These are phyloP conservation scores for Trichomonas gallinae DNA, from an alignment of 208 protist genomes.

Conservation along the genomic window DNA sequence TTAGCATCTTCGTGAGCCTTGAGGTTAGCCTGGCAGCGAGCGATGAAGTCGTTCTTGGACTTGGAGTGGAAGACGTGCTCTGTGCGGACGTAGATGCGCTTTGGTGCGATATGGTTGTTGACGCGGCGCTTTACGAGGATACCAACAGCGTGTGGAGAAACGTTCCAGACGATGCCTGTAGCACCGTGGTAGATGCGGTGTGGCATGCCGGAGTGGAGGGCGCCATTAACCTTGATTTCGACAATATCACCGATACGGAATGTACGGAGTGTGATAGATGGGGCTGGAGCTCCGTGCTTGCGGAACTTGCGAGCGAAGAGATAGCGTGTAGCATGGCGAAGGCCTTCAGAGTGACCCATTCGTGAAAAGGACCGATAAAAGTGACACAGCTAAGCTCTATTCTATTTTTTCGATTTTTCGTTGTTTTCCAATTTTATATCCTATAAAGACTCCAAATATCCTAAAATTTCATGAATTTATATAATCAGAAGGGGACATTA, in stretches of 20 bases:
- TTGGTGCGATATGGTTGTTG: slow-evolving; percentile 83
- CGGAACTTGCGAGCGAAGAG: slow-evolving; percentile 88
- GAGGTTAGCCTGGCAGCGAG: slow-evolving; percentile 46
- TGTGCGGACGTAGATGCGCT: slow-evolving; percentile 97
- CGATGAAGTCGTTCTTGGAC: slow-evolving; percentile 60
- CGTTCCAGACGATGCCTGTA: slow-evolving; percentile 98
- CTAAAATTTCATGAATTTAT: too few relatives aligned
- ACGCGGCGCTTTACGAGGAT: slow-evolving; percentile 97
- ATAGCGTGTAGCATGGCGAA: slow-evolving; percentile 82
- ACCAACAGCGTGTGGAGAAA: slow-evolving; percentile 89
- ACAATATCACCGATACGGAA: slow-evolving; percentile 97
- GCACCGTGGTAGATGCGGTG: slow-evolving; percentile 99
- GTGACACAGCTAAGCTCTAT: too few relatives aligned
- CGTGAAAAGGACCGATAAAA: too few relatives aligned
- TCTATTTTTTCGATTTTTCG: too few relatives aligned
- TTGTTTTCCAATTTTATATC: too few relatives aligned
- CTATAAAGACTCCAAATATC: too few relatives aligned
- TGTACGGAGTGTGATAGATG: slow-evolving; percentile 76
- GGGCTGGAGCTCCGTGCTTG: slow-evolving; percentile 65
- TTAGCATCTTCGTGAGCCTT: not conserved
- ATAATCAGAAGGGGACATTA: too few relatives aligned
- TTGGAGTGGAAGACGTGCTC: slow-evolving; percentile 88
- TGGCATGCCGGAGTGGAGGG: slow-evolving; percentile 98
- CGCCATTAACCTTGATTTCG: slow-evolving; percentile 85
- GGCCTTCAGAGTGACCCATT: slow-evolving; percentile 84